These are phyloP conservation scores for Chaetomium sp. DNA, from an alignment of 2,329 filamentous ascomycete species.

Conservation along the genomic window DNA sequence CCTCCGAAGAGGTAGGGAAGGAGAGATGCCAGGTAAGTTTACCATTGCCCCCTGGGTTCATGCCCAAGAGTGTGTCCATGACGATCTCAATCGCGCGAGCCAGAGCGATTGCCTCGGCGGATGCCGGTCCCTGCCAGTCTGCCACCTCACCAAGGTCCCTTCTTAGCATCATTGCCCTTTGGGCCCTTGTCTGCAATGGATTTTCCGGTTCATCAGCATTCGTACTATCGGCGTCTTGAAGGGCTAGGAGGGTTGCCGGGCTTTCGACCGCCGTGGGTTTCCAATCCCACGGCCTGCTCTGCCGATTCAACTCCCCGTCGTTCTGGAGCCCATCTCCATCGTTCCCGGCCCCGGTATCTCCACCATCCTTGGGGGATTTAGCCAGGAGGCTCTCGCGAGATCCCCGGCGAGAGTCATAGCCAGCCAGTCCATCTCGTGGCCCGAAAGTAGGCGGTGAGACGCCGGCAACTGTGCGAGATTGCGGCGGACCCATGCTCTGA, in stretches of 20 bases:
- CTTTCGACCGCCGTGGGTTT: background rate
- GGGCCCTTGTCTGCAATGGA: background rate
- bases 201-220: background rate
- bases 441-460: background rate
- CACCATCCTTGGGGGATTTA: background rate
- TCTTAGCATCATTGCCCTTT: background rate
- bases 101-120: background rate
- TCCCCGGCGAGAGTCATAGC: background rate
- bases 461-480: background rate
- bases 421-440: slow-evolving; percentile 5
- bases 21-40: background rate
- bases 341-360: background rate
- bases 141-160: slow-evolving; percentile 1
- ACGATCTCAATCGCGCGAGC: background rate
- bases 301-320: background rate
- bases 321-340: background rate
- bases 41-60: background rate
- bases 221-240: background rate
- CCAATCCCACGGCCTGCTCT: background rate
- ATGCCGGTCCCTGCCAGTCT: background rate
- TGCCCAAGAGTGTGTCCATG: slow-evolving; percentile 1
- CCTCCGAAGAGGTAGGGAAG: background rate
- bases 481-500: background rate
- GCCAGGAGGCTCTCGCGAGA: background rate
- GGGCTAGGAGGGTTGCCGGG: background rate